Base-by-base conservation (phyloP, 352 stramenopile genomes). In the Globisporangium polare region DNA sequence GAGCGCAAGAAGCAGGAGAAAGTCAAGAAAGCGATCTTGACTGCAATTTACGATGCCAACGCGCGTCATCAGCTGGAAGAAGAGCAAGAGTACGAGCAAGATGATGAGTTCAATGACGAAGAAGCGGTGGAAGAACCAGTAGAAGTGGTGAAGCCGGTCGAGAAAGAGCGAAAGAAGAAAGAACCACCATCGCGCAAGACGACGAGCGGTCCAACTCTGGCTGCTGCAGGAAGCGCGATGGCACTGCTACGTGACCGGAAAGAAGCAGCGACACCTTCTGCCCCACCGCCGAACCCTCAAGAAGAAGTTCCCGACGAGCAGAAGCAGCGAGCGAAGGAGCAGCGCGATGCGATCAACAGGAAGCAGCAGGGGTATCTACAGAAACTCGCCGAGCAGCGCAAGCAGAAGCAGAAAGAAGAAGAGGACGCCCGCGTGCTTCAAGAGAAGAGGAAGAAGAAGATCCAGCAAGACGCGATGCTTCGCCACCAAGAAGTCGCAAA, bases 291-390 rank as follows among this genome's bases (percentile, higher is more conserved):
- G 26, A 31, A 47, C 31, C 18, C 46, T 26, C 45, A 39, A 33
- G 56, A 65, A 29, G 64, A 72, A 24, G 47, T 58, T 9, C 41
- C 51, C 24, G 75, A 75, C 20, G 62, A 77, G 20, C 65, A 77
- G 45, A 81, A 81, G 52, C 74, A 71, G 26, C 66, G 68, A 17
- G 41, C 43, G 6, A 86, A 85, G 43, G 72, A 89, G 35, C 65
- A 83, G 37, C 76, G 75, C 29, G 75, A 86, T 3, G 70, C 74
- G 0, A 64, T 88, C 29, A 60, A 80, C 24, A 74, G 74, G 43
- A 92, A 90, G 58, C 83, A 92, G 53, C 78, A 89, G 8, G 73
- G 84, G 47, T 90, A 92, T 61, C 64, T 92, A 2, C 61, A 74
- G 17, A 77, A 78, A 43, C 66, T 92, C 41, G 42, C 76, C 0